Evolutionary conservation across 2,329 filamentous ascomycete genomes (phyloP), one percentile per base, ranked within the genome.

Genomic region (Diaporthe ampelina): DNA sequence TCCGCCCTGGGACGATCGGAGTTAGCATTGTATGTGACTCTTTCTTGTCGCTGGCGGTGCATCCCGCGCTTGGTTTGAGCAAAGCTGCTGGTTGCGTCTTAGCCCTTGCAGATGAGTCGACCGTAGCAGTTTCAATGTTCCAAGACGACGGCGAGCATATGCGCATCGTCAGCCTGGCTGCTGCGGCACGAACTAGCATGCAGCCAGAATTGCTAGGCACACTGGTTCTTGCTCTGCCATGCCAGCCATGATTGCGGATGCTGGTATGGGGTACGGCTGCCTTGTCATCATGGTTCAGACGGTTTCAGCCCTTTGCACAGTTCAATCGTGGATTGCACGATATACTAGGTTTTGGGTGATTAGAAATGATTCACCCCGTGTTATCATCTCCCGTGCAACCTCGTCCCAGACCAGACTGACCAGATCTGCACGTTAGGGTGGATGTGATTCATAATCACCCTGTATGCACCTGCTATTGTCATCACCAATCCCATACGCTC

Each of bases 401-500:
- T 3, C 48, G 26, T 45, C 26, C 43, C 43, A 67, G 43, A 35
- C 40, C 61, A 67, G 61, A 67, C 43, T 52, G 43, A 35, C 40
- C 61, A 67, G 61, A 67, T 37, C 61, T 50, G 61, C 61, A 9
- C 61, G 21, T 6, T 9, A 26, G 43, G 43, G 61, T 52, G 35
- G 15, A 43, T 43, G 40, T 43, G 61, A 67, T 67, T 67, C 61
- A 52, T 67, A 67, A 67, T 67, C 61, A 67, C 29, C 45, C 45
- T 11, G 17, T 13, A 67, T 67, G 61, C 61, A 37, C 37, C 61
- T 67, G 45, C 45, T 52, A 52, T 67, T 67, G 61, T 67, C 45
- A 67, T 67, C 61, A 67, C 61, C 61, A 67, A 67, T 67, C 61
- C 61, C 29, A 50, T 67, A n/a, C 45, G 45, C 61, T 67, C 32